A percentile compares a stretch with the other conserved stretches of the same genome.
phyloP scores from a whole-genome alignment of 768 basidiomycete species.

The Tulasnella sp. region DNA sequence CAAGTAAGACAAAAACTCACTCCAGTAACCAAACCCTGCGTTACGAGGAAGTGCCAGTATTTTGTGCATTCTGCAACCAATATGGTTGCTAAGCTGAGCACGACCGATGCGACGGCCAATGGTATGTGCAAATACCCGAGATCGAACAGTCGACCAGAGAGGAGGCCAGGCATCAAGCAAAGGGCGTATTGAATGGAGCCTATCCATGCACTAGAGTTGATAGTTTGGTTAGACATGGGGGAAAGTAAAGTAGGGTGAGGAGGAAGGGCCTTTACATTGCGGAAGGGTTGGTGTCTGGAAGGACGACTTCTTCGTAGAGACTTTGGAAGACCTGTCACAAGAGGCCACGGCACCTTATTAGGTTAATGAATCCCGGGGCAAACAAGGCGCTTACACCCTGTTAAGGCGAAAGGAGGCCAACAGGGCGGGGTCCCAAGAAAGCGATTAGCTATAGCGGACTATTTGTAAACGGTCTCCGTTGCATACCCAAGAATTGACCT shows the following conservation, averaged over 20 bases:
- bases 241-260: constrained; percentile 17
- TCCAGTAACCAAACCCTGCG: constrained; percentile 65
- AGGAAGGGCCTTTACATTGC: constrained; percentile 50
- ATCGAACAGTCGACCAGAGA: constrained; percentile 69
- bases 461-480: not conserved
- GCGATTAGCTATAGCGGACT: not conserved
- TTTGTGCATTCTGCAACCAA: constrained; percentile 62
- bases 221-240: not conserved
- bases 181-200: constrained; percentile 30
- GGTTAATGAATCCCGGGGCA: not conserved
- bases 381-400: constrained; percentile 19
- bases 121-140: constrained; percentile 59
- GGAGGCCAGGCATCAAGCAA: constrained; percentile 38
- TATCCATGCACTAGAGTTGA: not conserved
- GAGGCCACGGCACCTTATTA: not conserved
- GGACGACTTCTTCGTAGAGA: constrained; percentile 57
- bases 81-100: constrained; percentile 56
- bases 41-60: constrained; percentile 78
- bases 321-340: constrained; percentile 59
- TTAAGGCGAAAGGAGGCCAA: not conserved
- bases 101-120: constrained; percentile 45
- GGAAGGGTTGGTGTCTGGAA: constrained; percentile 52
- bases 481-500: constrained; percentile 26
- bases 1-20: constrained; percentile 39
- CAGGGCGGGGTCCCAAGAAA: not conserved